These are phyloP conservation scores for Salix purpurea DNA, from an alignment of 345 rosid species.

Conservation along the genomic window DNA sequence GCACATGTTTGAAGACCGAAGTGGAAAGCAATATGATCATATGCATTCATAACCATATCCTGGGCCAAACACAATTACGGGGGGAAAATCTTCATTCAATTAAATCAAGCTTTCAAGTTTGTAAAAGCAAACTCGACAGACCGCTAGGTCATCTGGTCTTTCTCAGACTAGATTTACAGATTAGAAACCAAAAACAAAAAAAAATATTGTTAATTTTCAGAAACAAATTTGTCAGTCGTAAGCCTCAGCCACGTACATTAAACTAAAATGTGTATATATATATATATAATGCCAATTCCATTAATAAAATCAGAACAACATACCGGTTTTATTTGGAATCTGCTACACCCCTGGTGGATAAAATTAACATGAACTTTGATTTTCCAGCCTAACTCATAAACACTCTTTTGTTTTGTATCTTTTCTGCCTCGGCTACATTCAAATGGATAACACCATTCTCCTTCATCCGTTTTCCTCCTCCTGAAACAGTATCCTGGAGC, in stretches of 20 bases:
- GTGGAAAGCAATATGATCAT: no score
- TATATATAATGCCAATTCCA: neutral
- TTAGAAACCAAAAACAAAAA: neutral
- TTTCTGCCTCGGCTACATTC: conserved; percentile 52
- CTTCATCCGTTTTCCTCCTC: conserved; percentile 49
- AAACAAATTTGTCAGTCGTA: neutral
- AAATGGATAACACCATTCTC: conserved; percentile 60
- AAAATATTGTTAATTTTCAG: neutral
- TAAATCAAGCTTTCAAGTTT: neutral
- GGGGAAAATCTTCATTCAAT: no score
- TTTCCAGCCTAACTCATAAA: conserved; percentile 18
- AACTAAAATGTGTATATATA: neutral
- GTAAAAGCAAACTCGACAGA: neutral
- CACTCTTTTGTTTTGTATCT: conserved; percentile 54
- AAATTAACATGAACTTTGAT: no score
- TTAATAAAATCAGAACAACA: neutral
- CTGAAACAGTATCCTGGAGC: conserved; percentile 34
- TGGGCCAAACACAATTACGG: no score
- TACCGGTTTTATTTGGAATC: neutral
- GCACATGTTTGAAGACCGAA: no score
- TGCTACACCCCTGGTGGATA: neutral
- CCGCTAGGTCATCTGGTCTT: no score
- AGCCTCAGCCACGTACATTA: neutral
- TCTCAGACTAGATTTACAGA: neutral
- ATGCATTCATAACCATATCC: no score